Percentiles rank a stretch among this genome's conserved stretches.
These are phyloP conservation scores for Fusarium armeniacum DNA, from an alignment of 2,329 filamentous ascomycete species.

Conservation along the genomic window DNA sequence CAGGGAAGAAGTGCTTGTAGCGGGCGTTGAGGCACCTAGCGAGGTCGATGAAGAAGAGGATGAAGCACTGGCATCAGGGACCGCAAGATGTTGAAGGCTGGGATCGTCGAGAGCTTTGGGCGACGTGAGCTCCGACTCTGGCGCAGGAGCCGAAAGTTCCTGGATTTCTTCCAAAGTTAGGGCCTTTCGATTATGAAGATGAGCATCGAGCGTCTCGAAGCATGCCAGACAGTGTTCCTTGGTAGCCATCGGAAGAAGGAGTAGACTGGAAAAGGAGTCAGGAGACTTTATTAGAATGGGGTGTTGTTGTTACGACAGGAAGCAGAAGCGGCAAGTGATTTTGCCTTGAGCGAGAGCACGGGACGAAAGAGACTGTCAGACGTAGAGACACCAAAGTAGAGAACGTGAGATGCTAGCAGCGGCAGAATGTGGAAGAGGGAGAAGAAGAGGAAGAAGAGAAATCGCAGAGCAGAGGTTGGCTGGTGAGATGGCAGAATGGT, in stretches of 20 bases:
- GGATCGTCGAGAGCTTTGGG: slow-evolving; percentile 56
- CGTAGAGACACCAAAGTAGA: slow-evolving; percentile 16
- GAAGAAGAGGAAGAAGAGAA: background rate
- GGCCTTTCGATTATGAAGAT: slow-evolving; percentile 77
- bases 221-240: slow-evolving; percentile 90
- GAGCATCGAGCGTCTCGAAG: slow-evolving; percentile 87
- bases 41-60: slow-evolving; percentile 59
- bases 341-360: slow-evolving; percentile 35
- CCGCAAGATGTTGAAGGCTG: slow-evolving; percentile 59
- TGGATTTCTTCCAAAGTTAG: slow-evolving; percentile 78
- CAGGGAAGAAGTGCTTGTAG: slow-evolving; percentile 61
- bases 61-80: slow-evolving; percentile 49
- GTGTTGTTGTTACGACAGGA: slow-evolving; percentile 22
- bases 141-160: slow-evolving; percentile 68
- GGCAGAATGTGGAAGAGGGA: background rate
- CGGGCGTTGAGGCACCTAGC: slow-evolving; percentile 61
- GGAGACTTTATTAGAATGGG: slow-evolving; percentile 23
- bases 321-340: slow-evolving; percentile 23
- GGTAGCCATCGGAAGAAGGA: slow-evolving; percentile 76
- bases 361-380: slow-evolving; percentile 12
- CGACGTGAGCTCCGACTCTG: slow-evolving; percentile 32
- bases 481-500: slow-evolving; percentile 4
- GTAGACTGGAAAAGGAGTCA: slow-evolving; percentile 16
- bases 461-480: slow-evolving; percentile 10
- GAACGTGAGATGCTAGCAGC: slow-evolving; percentile 7